phyloP scores from a whole-genome alignment of 139 green algal species.

The Chlamydomonas sphaeroides region DNA sequence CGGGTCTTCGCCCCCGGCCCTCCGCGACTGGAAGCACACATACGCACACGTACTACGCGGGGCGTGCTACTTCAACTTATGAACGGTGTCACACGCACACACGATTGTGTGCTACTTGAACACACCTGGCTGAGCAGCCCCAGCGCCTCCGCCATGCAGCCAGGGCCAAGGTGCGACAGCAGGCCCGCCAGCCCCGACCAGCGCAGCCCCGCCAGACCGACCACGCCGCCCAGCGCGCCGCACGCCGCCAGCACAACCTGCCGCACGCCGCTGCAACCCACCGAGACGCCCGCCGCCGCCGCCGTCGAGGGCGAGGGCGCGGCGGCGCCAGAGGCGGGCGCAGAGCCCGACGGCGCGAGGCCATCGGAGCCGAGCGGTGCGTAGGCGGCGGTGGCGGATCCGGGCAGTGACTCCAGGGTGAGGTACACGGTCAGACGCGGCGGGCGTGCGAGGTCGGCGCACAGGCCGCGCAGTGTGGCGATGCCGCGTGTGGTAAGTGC shows the following conservation, averaged over 20 bases:
- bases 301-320: too few species aligned
- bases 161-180: background rate
- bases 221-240: background rate
- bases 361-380: too few species aligned
- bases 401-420: background rate
- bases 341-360: too few species aligned
- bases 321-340: too few species aligned
- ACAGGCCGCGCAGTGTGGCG: background rate
- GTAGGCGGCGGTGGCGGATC: background rate
- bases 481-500: background rate
- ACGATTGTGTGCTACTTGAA: too few species aligned
- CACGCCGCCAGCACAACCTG: slow-evolving; percentile 9
- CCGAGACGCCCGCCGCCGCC: too few species aligned
- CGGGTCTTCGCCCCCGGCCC: too few species aligned
- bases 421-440: background rate
- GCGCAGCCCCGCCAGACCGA: background rate
- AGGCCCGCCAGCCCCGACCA: slow-evolving; percentile 9
- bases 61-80: too few species aligned
- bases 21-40: too few species aligned
- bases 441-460: background rate
- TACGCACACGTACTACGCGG: too few species aligned
- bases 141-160: background rate
- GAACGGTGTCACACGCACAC: too few species aligned
- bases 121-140: background rate
- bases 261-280: background rate